Evolutionary conservation across 2,329 filamentous ascomycete genomes (phyloP).

Genomic region (Diplodia mutila): DNA sequence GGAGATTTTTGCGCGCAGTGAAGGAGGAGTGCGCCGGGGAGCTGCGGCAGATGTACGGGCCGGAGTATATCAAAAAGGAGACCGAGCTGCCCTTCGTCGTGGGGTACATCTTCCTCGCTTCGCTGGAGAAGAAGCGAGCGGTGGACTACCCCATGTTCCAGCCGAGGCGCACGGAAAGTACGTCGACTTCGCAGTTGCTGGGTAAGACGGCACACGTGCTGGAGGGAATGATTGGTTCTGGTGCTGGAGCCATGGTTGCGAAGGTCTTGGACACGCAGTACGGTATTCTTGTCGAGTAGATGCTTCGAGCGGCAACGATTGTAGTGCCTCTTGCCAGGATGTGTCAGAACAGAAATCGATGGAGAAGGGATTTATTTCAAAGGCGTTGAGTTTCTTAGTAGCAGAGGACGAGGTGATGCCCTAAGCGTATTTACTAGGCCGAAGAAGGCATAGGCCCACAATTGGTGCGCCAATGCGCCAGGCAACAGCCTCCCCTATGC

Average conservation of each 20-base stretch:
- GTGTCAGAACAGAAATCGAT: too few relatives aligned
- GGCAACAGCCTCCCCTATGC: not conserved
- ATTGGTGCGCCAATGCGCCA: not conserved
- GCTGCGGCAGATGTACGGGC: slow-evolving; percentile 40
- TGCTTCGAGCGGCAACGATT: too few relatives aligned
- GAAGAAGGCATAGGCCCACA: too few relatives aligned
- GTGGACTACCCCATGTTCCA: not conserved
- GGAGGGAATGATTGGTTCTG: slow-evolving; percentile 26
- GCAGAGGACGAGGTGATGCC: too few relatives aligned
- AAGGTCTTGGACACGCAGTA: slow-evolving; percentile 13
- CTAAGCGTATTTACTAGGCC: too few relatives aligned
- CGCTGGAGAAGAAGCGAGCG: slow-evolving; percentile 5
- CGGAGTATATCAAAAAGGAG: slow-evolving; percentile 45
- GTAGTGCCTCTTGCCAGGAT: too few relatives aligned
- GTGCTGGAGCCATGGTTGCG: slow-evolving; percentile 3
- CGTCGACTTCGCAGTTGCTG: slow-evolving; percentile 29
- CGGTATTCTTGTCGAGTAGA: slow-evolving; percentile 13
- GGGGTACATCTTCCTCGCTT: slow-evolving; percentile 46
- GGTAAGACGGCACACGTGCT: slow-evolving; percentile 23
- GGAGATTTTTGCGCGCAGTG: slow-evolving; percentile 43
- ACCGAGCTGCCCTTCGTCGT: slow-evolving; percentile 48
- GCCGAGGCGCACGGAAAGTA: not conserved
- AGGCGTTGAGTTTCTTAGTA: too few relatives aligned
- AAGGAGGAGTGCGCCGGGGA: slow-evolving; percentile 37
- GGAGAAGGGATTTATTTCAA: too few relatives aligned